Conservation (phyloP, 768 basidiomycete species). For the Kwoniella dendrophila region DNA sequence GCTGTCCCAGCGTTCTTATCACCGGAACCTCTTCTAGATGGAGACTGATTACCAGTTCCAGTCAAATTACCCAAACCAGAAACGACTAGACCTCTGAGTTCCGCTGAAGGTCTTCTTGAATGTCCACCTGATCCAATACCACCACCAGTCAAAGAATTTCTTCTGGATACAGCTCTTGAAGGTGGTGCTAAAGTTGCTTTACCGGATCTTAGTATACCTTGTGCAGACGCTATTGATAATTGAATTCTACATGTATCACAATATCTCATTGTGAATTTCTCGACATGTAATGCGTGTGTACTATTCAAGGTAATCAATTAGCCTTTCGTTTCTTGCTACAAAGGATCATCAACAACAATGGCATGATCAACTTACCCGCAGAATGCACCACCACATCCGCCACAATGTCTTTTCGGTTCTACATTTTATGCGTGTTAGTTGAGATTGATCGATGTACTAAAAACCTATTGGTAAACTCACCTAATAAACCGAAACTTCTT, state of each 20-base stretch:
- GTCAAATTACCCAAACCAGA: no score
- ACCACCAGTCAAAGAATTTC: constrained; percentile 11
- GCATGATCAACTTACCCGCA: constrained; percentile 38
- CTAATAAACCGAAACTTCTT: constrained; percentile 52
- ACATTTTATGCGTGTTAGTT: background rate
- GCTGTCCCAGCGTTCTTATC: constrained; percentile 15
- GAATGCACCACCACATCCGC: constrained; percentile 54
- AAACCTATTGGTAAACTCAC: constrained; percentile 22
- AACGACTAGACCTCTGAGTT: background rate
- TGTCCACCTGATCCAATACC: constrained; percentile 1
- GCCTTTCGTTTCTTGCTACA: background rate
- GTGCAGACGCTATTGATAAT: constrained; percentile 41
- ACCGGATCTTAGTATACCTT: constrained; percentile 33
- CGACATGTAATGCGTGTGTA: constrained; percentile 45
- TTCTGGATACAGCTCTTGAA: constrained; percentile 21
- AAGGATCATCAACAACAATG: background rate
- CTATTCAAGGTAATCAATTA: constrained; percentile 6
- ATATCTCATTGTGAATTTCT: constrained; percentile 43
- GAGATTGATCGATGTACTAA: no score
- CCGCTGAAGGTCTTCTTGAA: constrained; percentile 13
- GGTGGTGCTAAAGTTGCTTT: constrained; percentile 25
- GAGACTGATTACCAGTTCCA: constrained; percentile 20
- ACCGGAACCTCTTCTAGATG: constrained; percentile 17
- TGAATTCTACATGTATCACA: constrained; percentile 48
- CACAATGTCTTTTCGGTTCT: constrained; percentile 54